phyloP scores from a whole-genome alignment of 148 eudicot genomes.

The Chenopodium album region DNA sequence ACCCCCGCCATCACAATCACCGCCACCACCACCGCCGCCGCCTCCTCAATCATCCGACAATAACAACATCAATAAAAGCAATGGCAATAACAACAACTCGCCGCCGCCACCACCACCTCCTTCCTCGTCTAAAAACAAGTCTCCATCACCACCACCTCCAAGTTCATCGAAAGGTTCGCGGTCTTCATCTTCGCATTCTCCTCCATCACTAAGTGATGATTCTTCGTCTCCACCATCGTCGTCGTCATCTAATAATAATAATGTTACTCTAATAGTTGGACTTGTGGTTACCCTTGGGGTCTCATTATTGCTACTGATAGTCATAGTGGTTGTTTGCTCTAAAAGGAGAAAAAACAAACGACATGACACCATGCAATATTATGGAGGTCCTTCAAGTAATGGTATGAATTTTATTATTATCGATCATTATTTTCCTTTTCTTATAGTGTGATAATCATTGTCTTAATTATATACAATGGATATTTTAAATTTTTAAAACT shows the following conservation, averaged over 20 bases:
- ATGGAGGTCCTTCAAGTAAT: constrained; percentile 32
- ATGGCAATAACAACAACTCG: background rate
- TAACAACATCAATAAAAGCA: constrained; percentile 1
- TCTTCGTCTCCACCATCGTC: constrained; percentile 21
- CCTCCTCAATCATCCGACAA: background rate
- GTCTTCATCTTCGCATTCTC: constrained; percentile 29
- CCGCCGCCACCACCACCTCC: constrained; percentile 24
- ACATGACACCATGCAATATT: constrained; percentile 35
- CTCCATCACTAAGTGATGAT: constrained; percentile 13
- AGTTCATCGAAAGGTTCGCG: constrained; percentile 16
- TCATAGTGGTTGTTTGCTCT: constrained; percentile 28
- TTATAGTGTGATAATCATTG: too few relatives aligned
- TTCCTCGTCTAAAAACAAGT: constrained; percentile 20
- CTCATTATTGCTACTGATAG: constrained; percentile 37
- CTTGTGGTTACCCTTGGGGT: constrained; percentile 40
- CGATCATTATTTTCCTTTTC: too few relatives aligned
- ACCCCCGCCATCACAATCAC: background rate
- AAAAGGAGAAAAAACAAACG: constrained; percentile 36
- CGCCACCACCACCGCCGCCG: too few relatives aligned
- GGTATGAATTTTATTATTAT: constrained; percentile 11
- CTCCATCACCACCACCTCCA: constrained; percentile 27
- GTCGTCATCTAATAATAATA: constrained; percentile 11
- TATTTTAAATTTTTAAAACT: too few relatives aligned
- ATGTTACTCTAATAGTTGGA: constrained; percentile 39
- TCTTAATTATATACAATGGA: background rate